Evolutionary conservation across 2,329 filamentous ascomycete genomes (phyloP).

Genomic region (Verticillium zaregamsianum): DNA sequence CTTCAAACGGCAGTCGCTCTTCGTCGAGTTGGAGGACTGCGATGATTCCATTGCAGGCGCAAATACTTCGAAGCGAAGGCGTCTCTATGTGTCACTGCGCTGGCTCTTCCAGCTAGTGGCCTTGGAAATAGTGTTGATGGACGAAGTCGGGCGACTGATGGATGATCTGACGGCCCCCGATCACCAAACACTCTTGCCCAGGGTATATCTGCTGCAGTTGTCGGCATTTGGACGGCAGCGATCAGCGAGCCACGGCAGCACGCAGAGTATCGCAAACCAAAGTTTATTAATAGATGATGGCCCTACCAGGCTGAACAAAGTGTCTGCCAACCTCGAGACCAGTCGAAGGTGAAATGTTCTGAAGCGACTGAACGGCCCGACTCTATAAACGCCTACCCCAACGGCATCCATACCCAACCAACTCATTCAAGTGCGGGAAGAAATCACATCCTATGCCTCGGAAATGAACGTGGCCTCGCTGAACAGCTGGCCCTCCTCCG

Average conservation of each 20-base stretch:
- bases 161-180: too few species aligned
- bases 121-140: too few species aligned
- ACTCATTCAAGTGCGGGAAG: background rate
- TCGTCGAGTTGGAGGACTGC: too few species aligned
- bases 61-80: too few species aligned
- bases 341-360: background rate
- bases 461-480: conserved; percentile 91
- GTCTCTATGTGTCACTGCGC: too few species aligned
- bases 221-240: too few species aligned
- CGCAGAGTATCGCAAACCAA: background rate
- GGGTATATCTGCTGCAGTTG: too few species aligned
- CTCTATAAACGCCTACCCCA: background rate
- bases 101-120: too few species aligned
- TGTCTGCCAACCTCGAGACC: background rate
- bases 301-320: conserved; percentile 7
- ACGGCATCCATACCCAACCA: background rate
- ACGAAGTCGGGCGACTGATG: too few species aligned
- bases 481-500: conserved; percentile 76
- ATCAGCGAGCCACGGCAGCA: background rate
- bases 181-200: too few species aligned
- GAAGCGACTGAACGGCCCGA: background rate
- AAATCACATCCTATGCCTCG: background rate
- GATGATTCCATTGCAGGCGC: too few species aligned
- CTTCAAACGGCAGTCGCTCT: too few species aligned
- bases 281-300: conserved; percentile 11